Base-by-base conservation (phyloP, 352 stramenopile genomes). In the Phytophthora kernoviae region DNA sequence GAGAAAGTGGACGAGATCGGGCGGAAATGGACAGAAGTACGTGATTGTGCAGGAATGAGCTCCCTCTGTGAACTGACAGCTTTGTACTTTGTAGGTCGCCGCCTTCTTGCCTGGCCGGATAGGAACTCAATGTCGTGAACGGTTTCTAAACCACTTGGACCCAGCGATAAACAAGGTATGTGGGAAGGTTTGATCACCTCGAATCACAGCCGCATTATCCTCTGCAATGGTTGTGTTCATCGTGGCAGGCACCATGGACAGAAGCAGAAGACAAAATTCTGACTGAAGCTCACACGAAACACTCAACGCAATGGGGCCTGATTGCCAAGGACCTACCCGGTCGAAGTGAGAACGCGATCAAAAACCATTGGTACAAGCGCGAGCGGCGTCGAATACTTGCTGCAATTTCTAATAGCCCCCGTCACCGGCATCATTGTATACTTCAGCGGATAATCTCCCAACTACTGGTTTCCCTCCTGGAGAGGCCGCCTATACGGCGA, bases 61-160 rank as follows among this genome's bases (percentile, higher is more conserved):
- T 30, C n/a, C 10, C 18, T 2, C 37, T 49, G 42, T 41, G 21
- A 15, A 43, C 21, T 58, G 21, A 4, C 67, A 17, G 43, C 17
- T 47, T 18, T 21, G 20, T 42, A 21, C 15, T 42, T 17, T 30
- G 15, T 57, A 93, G 84, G 77, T 93, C 48, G 80, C 79, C 15
- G 39, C 37, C 0, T 71, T 68, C n/a, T 70, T 93, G 40, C 78
- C 79, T 12, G 79, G 81, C 1, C 64, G 84, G 6, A 32, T 87
- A 6, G 81, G 77, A 14, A 93, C 87, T 24, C 84, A 93, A 44
- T 93, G 84, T 24, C 81, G 84, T 10, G 84, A 93, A 43, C 75
- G 84, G 18, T 93, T 82, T 43, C 14, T 79, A 32, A 91, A 93
- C 43, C 73, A 88, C 10, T 45, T 90, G 17, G 68, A 90, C 17